These are phyloP conservation scores for Inonotus hispidus DNA, from an alignment of 1,284 basidiomycete species.

Conservation along the genomic window DNA sequence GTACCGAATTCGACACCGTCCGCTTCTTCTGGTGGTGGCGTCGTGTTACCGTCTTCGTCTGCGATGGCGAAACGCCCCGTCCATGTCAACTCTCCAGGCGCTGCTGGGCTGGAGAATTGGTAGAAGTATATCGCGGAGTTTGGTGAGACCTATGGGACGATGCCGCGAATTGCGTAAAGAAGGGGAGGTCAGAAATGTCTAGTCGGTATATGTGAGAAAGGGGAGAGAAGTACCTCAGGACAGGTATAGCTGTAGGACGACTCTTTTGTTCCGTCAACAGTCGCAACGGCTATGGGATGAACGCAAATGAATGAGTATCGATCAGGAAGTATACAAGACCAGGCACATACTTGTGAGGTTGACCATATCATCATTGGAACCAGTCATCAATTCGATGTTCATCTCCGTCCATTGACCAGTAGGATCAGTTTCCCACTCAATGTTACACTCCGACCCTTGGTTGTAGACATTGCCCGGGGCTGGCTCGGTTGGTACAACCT, in stretches of 20 bases:
- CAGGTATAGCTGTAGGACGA: slow-evolving; percentile 54
- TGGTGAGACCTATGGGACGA: slow-evolving; percentile 47
- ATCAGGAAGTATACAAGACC: background rate
- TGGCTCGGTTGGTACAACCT: slow-evolving; percentile 49
- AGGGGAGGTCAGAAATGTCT: too few relatives aligned
- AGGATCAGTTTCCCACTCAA: slow-evolving; percentile 51
- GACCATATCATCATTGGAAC: slow-evolving; percentile 63
- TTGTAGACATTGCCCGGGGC: slow-evolving; percentile 52
- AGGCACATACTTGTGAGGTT: slow-evolving; percentile 53
- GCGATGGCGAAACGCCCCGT: slow-evolving; percentile 80
- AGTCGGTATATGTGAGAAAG: too few relatives aligned
- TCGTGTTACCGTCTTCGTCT: slow-evolving; percentile 41
- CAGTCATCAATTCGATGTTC: slow-evolving; percentile 76
- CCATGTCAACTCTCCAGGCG: slow-evolving; percentile 49
- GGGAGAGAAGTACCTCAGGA: slow-evolving; percentile 50
- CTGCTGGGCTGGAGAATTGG: slow-evolving; percentile 51
- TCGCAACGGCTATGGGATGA: slow-evolving; percentile 65
- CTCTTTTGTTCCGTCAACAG: slow-evolving; percentile 47
- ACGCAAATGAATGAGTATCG: background rate
- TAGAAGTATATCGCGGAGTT: slow-evolving; percentile 77
- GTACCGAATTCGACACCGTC: slow-evolving; percentile 69
- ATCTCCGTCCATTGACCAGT: slow-evolving; percentile 58
- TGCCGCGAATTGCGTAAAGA: background rate
- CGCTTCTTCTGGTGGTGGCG: slow-evolving; percentile 44
- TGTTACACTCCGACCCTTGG: slow-evolving; percentile 46